phyloP scores from a whole-genome alignment of 2,329 filamentous ascomycete genomes.

The Xylariaceae sp. region DNA sequence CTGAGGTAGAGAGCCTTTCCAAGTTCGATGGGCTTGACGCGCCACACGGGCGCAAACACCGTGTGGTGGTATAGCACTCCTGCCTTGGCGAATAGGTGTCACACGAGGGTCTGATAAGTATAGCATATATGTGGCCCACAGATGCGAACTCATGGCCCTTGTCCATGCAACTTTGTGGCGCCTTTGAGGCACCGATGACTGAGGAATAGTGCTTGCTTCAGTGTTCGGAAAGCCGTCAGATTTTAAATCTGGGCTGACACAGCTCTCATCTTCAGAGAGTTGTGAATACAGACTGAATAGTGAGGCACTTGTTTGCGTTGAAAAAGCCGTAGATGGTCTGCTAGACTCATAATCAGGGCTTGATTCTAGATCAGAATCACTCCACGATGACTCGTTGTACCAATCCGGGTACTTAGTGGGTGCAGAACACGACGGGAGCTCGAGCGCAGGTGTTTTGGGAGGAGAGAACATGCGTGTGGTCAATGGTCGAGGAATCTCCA shows the following conservation, averaged over 20 bases:
- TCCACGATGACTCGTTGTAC: constrained; percentile 54
- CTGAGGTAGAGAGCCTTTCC: constrained; percentile 56
- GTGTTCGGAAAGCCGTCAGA: constrained; percentile 29
- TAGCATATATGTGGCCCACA: constrained; percentile 62
- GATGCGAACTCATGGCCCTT: constrained; percentile 59
- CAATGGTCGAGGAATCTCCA: constrained; percentile 32
- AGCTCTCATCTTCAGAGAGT: constrained; percentile 53
- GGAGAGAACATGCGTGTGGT: constrained; percentile 45
- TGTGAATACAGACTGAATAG: constrained; percentile 55
- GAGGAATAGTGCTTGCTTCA: constrained; percentile 9
- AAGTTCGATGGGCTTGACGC: constrained; percentile 62
- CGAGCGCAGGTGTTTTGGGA: constrained; percentile 57
- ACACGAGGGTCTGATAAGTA: constrained; percentile 65
- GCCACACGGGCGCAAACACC: constrained; percentile 63
- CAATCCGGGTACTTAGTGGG: constrained; percentile 53
- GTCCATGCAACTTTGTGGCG: constrained; percentile 58
- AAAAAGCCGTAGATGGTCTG: constrained; percentile 56
- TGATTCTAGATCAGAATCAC: constrained; percentile 50
- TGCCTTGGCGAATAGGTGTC: constrained; percentile 61
- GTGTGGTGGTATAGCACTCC: constrained; percentile 60
- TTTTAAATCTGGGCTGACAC: constrained; percentile 48
- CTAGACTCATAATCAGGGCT: constrained; percentile 57
- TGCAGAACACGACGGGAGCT: constrained; percentile 40
- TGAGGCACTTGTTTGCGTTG: constrained; percentile 55
- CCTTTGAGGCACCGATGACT: constrained; percentile 22